A percentile compares a stretch with the other conserved stretches of the same genome.
Conservation (phyloP, 805 yeast species). For the Teunomyces barrocoloradensis region DNA sequence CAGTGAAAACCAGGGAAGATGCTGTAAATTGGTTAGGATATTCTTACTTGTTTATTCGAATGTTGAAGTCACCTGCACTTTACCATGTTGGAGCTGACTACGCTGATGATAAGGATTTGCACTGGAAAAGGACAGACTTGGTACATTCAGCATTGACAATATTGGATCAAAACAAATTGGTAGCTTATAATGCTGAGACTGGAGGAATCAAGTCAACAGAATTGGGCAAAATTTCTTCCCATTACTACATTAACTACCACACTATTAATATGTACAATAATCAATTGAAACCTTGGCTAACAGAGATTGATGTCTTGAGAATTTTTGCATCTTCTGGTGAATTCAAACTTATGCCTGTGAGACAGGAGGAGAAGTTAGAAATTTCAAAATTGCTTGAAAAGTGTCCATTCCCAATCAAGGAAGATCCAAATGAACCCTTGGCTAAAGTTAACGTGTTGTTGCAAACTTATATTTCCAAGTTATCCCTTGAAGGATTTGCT, state of each 20-base stretch:
- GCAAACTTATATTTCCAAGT: constrained; percentile 81
- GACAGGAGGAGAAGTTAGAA: constrained; percentile 83
- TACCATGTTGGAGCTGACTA: constrained; percentile 75
- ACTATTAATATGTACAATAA: constrained; percentile 69
- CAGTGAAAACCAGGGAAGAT: constrained; percentile 55
- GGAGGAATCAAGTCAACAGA: constrained; percentile 51
- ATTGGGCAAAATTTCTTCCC: constrained; percentile 80
- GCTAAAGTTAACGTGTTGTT: constrained; percentile 78
- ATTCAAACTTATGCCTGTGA: constrained; percentile 75
- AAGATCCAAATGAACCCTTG: constrained; percentile 61
- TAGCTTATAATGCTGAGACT: constrained; percentile 51
- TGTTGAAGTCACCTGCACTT: constrained; percentile 66
- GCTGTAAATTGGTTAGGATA: constrained; percentile 79
- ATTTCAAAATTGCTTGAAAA: constrained; percentile 62
- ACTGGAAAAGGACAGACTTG: constrained; percentile 60
- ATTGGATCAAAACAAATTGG: constrained; percentile 55
- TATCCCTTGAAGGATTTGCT: constrained; percentile 83
- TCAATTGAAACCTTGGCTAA: constrained; percentile 60
- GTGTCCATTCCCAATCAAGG: constrained; percentile 86
- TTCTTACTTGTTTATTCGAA: constrained; percentile 76
- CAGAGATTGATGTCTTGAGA: constrained; percentile 71
- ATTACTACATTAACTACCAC: constrained; percentile 73
- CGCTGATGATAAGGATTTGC: constrained; percentile 47
- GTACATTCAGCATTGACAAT: constrained; percentile 71
- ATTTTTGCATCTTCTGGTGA: constrained; percentile 82